Evolutionary conservation across 441 rosid genomes (phyloP), one percentile per base, ranked within the genome.

Genomic region (Pelargonium fulgidum): DNA sequence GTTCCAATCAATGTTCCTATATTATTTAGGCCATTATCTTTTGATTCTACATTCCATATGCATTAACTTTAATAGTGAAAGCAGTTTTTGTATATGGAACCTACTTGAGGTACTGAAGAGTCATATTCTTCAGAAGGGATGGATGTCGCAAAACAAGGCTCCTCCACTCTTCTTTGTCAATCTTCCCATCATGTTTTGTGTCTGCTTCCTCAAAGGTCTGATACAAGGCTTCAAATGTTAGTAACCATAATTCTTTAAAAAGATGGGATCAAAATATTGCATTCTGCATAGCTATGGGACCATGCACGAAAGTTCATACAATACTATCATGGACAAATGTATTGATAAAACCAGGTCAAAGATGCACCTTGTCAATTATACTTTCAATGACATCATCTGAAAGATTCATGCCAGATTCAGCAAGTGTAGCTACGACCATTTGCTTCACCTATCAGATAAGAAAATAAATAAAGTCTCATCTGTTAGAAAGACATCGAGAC

Each of bases 141-240:
- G 96, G 95, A 79, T 92, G 93, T 62, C 87, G 90, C 74, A 86
- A 41, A 73, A 92, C 93, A 68, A 90, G 96, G 83, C 75, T 89
- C 82, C 98, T 85, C 98, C 98, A 89, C 79, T 90, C 96, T 83
- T 92, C 98, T 79, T 92, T 90, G 85, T 88, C 96, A 0, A 92
- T 89, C 81, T 79, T 90, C 71, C 98, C 98, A 62, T 92, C 96
- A 66, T 92, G 96, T 69, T 92, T 92, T 9, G 98, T 92, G 81
- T 92, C 96, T 9, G 98, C 98, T 81, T 92, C 98, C 75, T 90
- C 96, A 68, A 92, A 90, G 20, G 96, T 92, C 96, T 92, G 78
- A 29, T 75, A 66, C 20, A 74, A 70, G 68, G 67, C 70, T 68
- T 72, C 41, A 65, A 62, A 66, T 68, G 70, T 67, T 63, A 62